These are phyloP conservation scores for Globisporangium camurandrum DNA, from an alignment of 352 stramenopile genomes.

Conservation along the genomic window DNA sequence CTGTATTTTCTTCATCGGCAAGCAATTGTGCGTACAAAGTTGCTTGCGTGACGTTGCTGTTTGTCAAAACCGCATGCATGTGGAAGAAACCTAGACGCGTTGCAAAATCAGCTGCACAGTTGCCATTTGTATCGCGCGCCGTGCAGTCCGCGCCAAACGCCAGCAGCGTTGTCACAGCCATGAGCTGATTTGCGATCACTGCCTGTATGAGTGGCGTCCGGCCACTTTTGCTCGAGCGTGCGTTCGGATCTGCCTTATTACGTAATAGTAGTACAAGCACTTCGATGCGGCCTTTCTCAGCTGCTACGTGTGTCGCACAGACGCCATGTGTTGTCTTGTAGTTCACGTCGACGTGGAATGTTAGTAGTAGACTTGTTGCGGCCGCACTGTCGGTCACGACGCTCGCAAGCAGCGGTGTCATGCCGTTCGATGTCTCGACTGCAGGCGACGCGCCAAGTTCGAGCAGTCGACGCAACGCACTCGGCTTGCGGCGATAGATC, in stretches of 20 bases:
- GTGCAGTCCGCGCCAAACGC: conserved; percentile 29
- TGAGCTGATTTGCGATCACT: conserved; percentile 27
- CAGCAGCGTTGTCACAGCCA: conserved; percentile 28
- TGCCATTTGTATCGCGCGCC: conserved; percentile 15
- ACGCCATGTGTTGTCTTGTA: conserved; percentile 28
- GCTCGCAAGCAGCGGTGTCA: conserved; percentile 43
- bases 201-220: conserved; percentile 46
- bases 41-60: conserved; percentile 11
- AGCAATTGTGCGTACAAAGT: conserved; percentile 27
- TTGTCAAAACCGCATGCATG: conserved; percentile 29
- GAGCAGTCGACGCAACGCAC: conserved; percentile 33
- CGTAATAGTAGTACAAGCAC: conserved; percentile 34
- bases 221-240: conserved; percentile 12
- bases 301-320: conserved; percentile 32
- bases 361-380: conserved; percentile 33
- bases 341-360: conserved; percentile 31
- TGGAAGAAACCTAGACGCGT: conserved; percentile 14
- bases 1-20: conserved; percentile 33
- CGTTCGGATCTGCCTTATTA: conserved; percentile 27
- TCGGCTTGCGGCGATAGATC: conserved; percentile 31
- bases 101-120: conserved; percentile 32
- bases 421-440: conserved; percentile 27
- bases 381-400: conserved; percentile 38
- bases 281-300: conserved; percentile 35
- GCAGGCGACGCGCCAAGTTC: conserved; percentile 37